Evolutionary conservation across 129 eudicot species (phyloP), one percentile per base, ranked within the genome.

Genomic region (Apium graveolens): DNA sequence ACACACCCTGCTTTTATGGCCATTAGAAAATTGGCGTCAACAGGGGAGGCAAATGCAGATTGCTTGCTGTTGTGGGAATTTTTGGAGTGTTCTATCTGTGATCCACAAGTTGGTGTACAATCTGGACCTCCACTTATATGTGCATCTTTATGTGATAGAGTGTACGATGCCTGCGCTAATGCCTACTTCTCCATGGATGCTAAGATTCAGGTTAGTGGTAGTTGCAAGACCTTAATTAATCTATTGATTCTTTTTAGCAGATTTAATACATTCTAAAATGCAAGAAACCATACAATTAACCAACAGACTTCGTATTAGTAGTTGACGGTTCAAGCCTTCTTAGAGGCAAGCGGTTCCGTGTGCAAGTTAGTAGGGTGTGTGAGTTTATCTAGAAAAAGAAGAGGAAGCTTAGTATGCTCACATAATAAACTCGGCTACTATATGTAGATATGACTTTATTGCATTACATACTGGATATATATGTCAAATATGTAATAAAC

Each of bases 1-100:
- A 95, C 99, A 44, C 97, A 90, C 82, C 90, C 94, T 73, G 97
- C 99, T 81, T 87, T 91, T n/a, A 75, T 95, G 38, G 79, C 97
- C 55, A 78, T 90, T 39, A 88, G 99, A 85, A 87, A 88, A 85
- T 78, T 95, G 81, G 96, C 91, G 62, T 91, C 94, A 38, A 83
- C 97, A 27, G 99, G 99, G 66, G 97, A 95, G 80, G 99, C 97
- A 14, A 92, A 81, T 73, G 90, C 86, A 86, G 97, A 95, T 69
- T 95, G 99, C 90, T 86, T 95, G 81, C 97, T 91, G 68, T 82
- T 95, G 55, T 95, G 99, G 99, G 99, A 95, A 77, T 80, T 88
- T 27, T 81, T 95, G 80, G 99, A 95, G 77, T 95, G 99, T 84
- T 92, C 99, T 44, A 87, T 92, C 76, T 95, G 99, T 82, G 96